Base-by-base conservation (phyloP, 2,329 filamentous ascomycete species). In the Claviceps sp. region DNA sequence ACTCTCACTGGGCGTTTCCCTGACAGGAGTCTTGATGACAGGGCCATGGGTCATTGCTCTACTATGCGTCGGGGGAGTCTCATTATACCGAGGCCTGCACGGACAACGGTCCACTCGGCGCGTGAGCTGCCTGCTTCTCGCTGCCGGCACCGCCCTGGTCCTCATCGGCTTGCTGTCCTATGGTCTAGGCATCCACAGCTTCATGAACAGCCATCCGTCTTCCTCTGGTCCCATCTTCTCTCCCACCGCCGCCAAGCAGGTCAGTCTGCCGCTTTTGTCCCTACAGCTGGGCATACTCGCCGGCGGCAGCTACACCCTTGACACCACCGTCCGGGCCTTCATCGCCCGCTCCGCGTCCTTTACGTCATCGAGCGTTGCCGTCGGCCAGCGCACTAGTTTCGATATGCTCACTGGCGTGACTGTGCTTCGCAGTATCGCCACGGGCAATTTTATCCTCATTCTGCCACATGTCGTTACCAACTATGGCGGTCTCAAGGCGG, bases 321-420 rank as follows among this genome's bases (percentile, higher is more conserved):
- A 74, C 50, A 64, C 66, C 2, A 67, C 70, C 0, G 64, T 67
- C 2, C 61, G 64, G 3, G 72, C 74, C 1, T 59, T 73, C 26
- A 65, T 78, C 45, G 65, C 66, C 26, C 66, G 69, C n/a, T 76
- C 73, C 37, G 71, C 74, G 7, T 69, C 70, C 46, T 77, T 74
- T 55, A 77, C 73, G 0, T 71, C 68, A 3, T 66, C 71, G 5
- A 76, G 69, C 59, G 64, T 76, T 24, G 64, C 64, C n/a, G 63
- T 70, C 13, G 68, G 69, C 24, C 65, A 74, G 50, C 70, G 74
- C 34, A 73, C 67, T 57, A 70, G 70, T 16, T 67, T 67, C 14
- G 74, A 78, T 56, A 77, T 78, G 74, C 62, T 68, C 26, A 69
- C 65, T 3, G 70, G 65, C 34, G 65, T 75, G 2, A 55, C 62